Evolutionary conservation across 306 rosid species (phyloP).

Genomic region (Pterocarpus santalinus): DNA sequence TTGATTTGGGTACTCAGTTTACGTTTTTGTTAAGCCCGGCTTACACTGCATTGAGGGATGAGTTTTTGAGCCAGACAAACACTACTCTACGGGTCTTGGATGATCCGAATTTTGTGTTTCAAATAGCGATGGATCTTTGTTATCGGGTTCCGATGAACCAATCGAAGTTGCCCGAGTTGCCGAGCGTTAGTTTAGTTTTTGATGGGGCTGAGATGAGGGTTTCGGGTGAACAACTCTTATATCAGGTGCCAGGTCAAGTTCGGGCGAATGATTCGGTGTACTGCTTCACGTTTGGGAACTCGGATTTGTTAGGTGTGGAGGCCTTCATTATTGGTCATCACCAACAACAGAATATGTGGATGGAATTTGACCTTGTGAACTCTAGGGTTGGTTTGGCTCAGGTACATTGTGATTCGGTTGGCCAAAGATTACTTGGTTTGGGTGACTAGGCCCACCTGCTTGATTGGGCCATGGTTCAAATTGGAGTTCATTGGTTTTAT

Average conservation of each 20-base stretch:
- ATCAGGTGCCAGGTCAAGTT: slow-evolving; percentile 57
- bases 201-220: slow-evolving; percentile 76
- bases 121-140: slow-evolving; percentile 82
- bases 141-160: slow-evolving; percentile 59
- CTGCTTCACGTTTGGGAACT: slow-evolving; percentile 89
- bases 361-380: slow-evolving; percentile 79
- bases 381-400: slow-evolving; percentile 76
- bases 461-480: neutral
- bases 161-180: slow-evolving; percentile 52
- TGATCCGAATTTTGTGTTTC: slow-evolving; percentile 72
- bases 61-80: slow-evolving; percentile 64
- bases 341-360: slow-evolving; percentile 87
- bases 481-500: neutral
- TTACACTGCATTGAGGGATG: slow-evolving; percentile 59
- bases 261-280: slow-evolving; percentile 66
- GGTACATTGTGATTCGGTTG: slow-evolving; percentile 66
- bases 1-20: slow-evolving; percentile 91
- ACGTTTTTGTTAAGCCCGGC: slow-evolving; percentile 82
- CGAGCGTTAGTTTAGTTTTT: slow-evolving; percentile 71
- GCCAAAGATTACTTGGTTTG: slow-evolving; percentile 56
- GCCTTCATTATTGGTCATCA: slow-evolving; percentile 83
- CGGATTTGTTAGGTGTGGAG: slow-evolving; percentile 82
- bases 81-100: slow-evolving; percentile 53
- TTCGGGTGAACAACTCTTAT: slow-evolving; percentile 59
- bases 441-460: slow-evolving; percentile 29